Evolutionary conservation across 495 filamentous ascomycete genomes (phyloP).

Genomic region (Penicillium argentinense): DNA sequence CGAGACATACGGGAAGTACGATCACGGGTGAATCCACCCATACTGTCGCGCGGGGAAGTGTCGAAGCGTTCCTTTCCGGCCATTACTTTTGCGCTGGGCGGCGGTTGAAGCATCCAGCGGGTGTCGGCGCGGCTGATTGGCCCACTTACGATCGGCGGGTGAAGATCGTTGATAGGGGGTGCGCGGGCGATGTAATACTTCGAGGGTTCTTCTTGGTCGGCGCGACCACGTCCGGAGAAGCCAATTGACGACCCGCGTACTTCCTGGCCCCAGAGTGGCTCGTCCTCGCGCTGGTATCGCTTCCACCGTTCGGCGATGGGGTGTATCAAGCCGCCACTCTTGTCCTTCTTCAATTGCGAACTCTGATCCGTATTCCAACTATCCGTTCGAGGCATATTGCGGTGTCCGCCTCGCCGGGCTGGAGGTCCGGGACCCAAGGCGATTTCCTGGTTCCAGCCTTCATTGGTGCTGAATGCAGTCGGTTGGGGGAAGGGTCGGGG

Average conservation of each 20-base stretch:
- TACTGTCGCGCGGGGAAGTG: conserved; percentile 21
- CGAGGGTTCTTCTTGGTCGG: conserved; percentile 40
- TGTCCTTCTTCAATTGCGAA: conserved; percentile 31
- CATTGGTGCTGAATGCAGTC: conserved; percentile 78
- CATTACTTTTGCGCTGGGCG: conserved; percentile 82
- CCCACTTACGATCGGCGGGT: conserved; percentile 81
- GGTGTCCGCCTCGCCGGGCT: conserved; percentile 53
- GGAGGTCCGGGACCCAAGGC: conserved; percentile 71
- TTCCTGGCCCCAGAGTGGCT: conserved; percentile 71
- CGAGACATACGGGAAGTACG: conserved; percentile 14
- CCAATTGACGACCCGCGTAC: conserved; percentile 51
- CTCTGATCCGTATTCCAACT: conserved; percentile 46
- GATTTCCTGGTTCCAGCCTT: conserved; percentile 84
- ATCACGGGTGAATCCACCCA: conserved; percentile 11
- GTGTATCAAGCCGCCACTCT: conserved; percentile 30
- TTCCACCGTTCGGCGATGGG: conserved; percentile 65
- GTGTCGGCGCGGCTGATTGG: conserved; percentile 65
- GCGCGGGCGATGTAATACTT: conserved; percentile 67
- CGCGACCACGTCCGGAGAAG: conserved; percentile 49
- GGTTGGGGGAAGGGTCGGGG: conserved; percentile 76
- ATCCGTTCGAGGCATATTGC: conserved; percentile 46
- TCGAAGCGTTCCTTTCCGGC: conserved; percentile 68
- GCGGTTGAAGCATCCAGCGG: conserved; percentile 90
- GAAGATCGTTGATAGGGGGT: conserved; percentile 81
- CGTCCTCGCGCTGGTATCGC: conserved; percentile 81